Base-by-base conservation (phyloP, 768 basidiomycete genomes). In the Omphalotus guepiniiformis region DNA sequence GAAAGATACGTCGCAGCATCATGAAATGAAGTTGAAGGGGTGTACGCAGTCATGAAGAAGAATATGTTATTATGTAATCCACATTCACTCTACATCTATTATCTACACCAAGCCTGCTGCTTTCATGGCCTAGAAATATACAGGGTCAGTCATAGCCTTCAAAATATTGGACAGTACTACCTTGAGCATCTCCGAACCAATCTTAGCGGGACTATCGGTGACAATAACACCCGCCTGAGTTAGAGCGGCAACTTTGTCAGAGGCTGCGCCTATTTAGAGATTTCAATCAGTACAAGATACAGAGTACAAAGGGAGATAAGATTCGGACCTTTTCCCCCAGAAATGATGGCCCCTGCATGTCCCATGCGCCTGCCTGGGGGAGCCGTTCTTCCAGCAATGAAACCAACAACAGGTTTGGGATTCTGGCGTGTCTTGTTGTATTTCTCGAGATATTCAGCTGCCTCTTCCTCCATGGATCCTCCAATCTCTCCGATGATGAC, bases 401-500 rank as follows among this genome's bases (percentile, higher is more conserved):
- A 99, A 30, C 88, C 90, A 47, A 99, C 92, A 28, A 98, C 93
- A 40, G 96, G 96, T 69, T 99, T 99, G 48, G 91, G 91, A 55
- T 83, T 74, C 47, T 67, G 67, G 44, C 88, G 79, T 22, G 86
- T 92, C 71, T 91, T 89, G 76, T 99, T 99, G 74, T 89, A 86
- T 66, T 79, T 76, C 63, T 89, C 88, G 47, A 99, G 74, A 69
- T 95, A 98, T 57, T 93, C 96, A 4, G 96, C 96, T 6, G 96
- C 96, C 54, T 98, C 95, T 67, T 99, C 96, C 70, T 99, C 96
- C 95, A 97, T 96, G 6, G 91, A 87, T 18, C 96, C 96, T 53
- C 96, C 96, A 57, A 99, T 99, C 72, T 99, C 96, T 51, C 96
- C 96, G 58, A 99, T 99, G 53, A 98, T 74, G 53, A 99, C 95